phyloP scores from a whole-genome alignment of 805 yeast genomes.

The Starmerella bombi region DNA sequence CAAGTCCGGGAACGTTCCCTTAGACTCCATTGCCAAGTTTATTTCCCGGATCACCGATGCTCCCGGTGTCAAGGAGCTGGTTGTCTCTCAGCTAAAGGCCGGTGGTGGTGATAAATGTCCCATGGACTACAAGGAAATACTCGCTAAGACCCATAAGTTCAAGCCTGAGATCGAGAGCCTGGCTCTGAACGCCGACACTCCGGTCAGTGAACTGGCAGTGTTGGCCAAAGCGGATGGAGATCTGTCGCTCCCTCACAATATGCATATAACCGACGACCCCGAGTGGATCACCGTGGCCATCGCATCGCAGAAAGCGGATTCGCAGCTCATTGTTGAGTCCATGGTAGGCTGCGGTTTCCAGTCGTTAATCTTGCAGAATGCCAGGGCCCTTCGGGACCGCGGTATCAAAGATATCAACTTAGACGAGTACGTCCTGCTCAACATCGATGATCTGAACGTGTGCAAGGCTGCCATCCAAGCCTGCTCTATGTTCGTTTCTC shows the following conservation, averaged over 20 bases:
- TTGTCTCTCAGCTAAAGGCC: conserved; percentile 4
- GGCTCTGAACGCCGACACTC: background rate
- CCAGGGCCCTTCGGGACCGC: conserved; percentile 1
- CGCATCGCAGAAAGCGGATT: conserved; percentile 7
- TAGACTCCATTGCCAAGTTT: conserved; percentile 7
- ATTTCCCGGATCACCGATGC: conserved; percentile 3
- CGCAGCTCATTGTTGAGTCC: conserved; percentile 12
- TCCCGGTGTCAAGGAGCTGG: conserved; percentile 1
- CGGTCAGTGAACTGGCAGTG: background rate
- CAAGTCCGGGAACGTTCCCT: conserved; percentile 3
- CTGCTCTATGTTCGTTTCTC: conserved; percentile 7
- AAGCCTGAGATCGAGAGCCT: background rate
- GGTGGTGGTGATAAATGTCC: conserved; percentile 1
- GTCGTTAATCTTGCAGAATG: conserved; percentile 4
- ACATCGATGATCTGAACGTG: background rate
- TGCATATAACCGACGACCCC: conserved; percentile 2
- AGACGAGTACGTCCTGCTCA: conserved; percentile 2
- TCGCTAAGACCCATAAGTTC: conserved; percentile 8
- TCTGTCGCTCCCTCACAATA: background rate
- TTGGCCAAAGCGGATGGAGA: conserved; percentile 2
- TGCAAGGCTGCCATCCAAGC: conserved; percentile 12
- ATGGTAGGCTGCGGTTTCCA: conserved; percentile 4
- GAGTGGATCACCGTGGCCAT: conserved; percentile 16
- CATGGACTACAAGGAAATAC: conserved; percentile 4
- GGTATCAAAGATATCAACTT: conserved; percentile 5